Conservation (phyloP, 257 asterid species). For the Ehretia macrophylla region DNA sequence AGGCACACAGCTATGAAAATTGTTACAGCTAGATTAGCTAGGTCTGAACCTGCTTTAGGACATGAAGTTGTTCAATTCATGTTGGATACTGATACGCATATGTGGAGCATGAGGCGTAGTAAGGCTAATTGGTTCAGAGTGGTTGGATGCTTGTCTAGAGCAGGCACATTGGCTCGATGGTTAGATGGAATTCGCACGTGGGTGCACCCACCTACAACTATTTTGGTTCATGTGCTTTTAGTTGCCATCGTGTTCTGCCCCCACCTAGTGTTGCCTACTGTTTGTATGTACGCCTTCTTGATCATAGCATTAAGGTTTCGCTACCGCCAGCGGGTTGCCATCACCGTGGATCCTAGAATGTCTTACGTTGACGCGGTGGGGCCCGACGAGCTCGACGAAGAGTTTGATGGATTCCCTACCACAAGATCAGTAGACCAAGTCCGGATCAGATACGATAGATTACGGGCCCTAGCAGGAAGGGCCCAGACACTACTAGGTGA, state of each 20-base stretch:
- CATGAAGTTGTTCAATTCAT: slow-evolving; percentile 87
- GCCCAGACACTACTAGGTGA: slow-evolving; percentile 84
- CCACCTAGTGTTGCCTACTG: slow-evolving; percentile 58
- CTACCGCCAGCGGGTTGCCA: slow-evolving; percentile 44
- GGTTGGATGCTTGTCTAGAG: slow-evolving; percentile 66
- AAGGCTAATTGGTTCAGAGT: slow-evolving; percentile 93
- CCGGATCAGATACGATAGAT: slow-evolving; percentile 57
- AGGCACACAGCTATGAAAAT: slow-evolving; percentile 76
- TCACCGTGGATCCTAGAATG: slow-evolving; percentile 58
- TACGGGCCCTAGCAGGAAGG: slow-evolving; percentile 77
- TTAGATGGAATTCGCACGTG: slow-evolving; percentile 60
- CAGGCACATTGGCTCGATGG: slow-evolving; percentile 65
- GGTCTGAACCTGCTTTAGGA: slow-evolving; percentile 83
- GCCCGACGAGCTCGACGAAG: slow-evolving; percentile 76
- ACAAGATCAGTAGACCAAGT: slow-evolving; percentile 54
- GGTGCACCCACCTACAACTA: slow-evolving; percentile 68
- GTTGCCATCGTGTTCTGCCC: slow-evolving; percentile 70
- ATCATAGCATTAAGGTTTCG: slow-evolving; percentile 50
- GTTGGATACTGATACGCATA: slow-evolving; percentile 74
- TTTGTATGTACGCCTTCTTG: slow-evolving; percentile 70
- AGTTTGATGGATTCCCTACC: slow-evolving; percentile 75
- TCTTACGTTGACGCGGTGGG: slow-evolving; percentile 67
- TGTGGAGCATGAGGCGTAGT: slow-evolving; percentile 95
- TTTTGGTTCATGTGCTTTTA: slow-evolving; percentile 55
- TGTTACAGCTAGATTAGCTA: slow-evolving; percentile 60